Conservation (phyloP, 2,329 filamentous ascomycete species). For the Ophiostoma perfectum region DNA sequence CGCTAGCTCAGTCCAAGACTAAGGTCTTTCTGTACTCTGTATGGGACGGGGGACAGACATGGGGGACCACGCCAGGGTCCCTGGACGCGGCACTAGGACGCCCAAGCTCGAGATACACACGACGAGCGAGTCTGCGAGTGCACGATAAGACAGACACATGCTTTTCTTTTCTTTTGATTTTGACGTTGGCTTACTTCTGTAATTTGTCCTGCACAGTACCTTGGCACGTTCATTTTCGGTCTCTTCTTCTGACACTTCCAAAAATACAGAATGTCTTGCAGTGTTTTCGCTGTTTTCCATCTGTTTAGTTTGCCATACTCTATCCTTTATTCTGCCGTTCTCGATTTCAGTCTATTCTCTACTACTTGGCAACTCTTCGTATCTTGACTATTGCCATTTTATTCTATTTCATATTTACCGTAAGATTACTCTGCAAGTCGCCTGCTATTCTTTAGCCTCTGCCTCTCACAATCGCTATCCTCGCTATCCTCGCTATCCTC, state of each 20-base stretch:
- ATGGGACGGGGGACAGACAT: slow-evolving; percentile 14
- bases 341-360: not conserved
- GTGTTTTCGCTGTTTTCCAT: too few relatives aligned
- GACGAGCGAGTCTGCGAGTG: not conserved
- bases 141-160: slow-evolving; percentile 10
- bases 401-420: slow-evolving; percentile 15
- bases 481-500: slow-evolving; percentile 7
- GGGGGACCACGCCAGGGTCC: not conserved
- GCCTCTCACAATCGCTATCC: slow-evolving; percentile 1
- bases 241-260: not conserved
- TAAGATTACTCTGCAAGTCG: not conserved
- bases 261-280: not conserved
- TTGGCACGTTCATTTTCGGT: not conserved
- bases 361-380: not conserved
- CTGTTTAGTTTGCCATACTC: too few relatives aligned
- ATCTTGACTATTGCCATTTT: not conserved
- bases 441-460: slow-evolving; percentile 6
- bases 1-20: not conserved
- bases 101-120: not conserved
- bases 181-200: not conserved
- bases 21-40: not conserved
- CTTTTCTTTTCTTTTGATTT: slow-evolving; percentile 3
- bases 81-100: not conserved
- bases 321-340: too few relatives aligned
- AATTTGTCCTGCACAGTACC: not conserved